phyloP scores from a whole-genome alignment of 2,329 filamentous ascomycete species.

The Aspergillus pseudonomiae region DNA sequence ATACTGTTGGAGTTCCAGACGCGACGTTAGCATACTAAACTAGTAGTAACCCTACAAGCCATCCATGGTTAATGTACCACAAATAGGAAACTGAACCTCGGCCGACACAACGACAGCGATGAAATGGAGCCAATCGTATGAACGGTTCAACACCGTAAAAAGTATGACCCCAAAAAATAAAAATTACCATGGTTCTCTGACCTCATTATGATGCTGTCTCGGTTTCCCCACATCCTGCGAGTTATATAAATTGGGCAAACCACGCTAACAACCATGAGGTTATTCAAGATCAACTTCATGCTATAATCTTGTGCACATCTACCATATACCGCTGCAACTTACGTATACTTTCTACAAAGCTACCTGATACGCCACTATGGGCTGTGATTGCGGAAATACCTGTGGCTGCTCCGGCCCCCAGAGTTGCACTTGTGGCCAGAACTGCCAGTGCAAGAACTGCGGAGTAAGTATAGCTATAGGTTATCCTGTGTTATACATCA shows the following conservation, averaged over 20 bases:
- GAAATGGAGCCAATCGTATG: background rate
- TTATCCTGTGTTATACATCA: slow-evolving; percentile 10
- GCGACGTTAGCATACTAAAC: too few relatives aligned
- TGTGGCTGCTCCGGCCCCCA: slow-evolving; percentile 37
- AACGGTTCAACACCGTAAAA: background rate
- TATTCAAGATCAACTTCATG: background rate
- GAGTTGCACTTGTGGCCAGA: slow-evolving; percentile 36
- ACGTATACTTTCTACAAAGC: background rate
- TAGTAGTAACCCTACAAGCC: background rate
- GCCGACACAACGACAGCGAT: background rate
- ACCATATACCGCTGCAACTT: background rate
- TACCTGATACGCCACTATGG: slow-evolving; percentile 28
- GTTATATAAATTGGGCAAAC: background rate
- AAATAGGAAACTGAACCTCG: background rate
- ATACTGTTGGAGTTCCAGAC: background rate
- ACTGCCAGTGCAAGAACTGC: slow-evolving; percentile 42
- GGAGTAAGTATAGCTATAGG: slow-evolving; percentile 34
- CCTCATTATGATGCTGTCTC: slow-evolving; percentile 29
- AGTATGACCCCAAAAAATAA: background rate
- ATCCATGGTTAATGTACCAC: background rate
- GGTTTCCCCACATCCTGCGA: slow-evolving; percentile 8
- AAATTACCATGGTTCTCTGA: slow-evolving; percentile 12
- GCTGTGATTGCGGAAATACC: slow-evolving; percentile 37
- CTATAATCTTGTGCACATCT: background rate
- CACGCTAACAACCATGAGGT: background rate